These are phyloP conservation scores for Eimeria maxima DNA, from an alignment of 169 alveolate genomes.

Conservation along the genomic window DNA sequence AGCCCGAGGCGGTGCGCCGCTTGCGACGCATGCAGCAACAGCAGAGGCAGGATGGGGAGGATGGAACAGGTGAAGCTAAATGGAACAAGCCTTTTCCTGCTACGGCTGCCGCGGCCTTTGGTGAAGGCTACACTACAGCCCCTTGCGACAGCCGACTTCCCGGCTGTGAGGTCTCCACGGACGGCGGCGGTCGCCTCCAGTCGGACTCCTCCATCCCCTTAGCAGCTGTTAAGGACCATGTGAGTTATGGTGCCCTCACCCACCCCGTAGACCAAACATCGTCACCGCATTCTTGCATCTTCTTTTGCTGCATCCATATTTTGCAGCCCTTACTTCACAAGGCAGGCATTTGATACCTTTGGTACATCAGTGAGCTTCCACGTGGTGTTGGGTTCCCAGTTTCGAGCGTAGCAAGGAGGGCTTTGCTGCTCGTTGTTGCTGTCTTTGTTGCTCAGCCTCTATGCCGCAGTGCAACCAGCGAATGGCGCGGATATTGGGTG, in stretches of 20 bases:
- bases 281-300: neutral
- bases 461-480: conserved; percentile 75
- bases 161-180: conserved; percentile 40
- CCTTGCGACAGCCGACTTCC: neutral
- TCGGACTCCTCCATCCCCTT: conserved; percentile 38
- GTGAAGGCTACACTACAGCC: neutral
- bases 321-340: neutral
- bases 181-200: conserved; percentile 72
- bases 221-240: conserved; percentile 36
- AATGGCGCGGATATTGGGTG: conserved; percentile 83
- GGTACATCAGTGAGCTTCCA: neutral
- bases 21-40: conserved; percentile 70
- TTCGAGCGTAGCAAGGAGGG: neutral
- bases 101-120: neutral
- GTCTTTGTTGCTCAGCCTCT: conserved; percentile 74
- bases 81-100: neutral
- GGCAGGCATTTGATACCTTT: neutral
- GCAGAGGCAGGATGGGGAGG: conserved; percentile 52
- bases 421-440: neutral
- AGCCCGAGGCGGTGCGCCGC: conserved; percentile 83
- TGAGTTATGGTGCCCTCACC: neutral
- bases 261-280: neutral
- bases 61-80: neutral
- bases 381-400: neutral
- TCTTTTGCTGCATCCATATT: neutral